A percentile compares a stretch with the other conserved stretches of the same genome.
These are phyloP conservation scores for Aurinia saxatilis DNA, from an alignment of 345 rosid genomes.

Conservation along the genomic window DNA sequence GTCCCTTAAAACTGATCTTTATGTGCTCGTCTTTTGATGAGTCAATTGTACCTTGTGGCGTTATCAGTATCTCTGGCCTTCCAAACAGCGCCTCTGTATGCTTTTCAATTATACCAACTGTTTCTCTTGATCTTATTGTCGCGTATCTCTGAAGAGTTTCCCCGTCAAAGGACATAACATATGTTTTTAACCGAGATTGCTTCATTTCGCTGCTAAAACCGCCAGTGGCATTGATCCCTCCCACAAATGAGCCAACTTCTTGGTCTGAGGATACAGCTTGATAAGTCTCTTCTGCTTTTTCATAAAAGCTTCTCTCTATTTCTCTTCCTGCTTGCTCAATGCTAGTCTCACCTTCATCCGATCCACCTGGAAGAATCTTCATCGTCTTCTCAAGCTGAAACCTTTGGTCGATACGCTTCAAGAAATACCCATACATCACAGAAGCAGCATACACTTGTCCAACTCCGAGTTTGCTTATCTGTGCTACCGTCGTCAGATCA, in stretches of 20 bases:
- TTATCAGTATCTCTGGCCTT: constrained; percentile 71
- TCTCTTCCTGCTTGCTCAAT: constrained; percentile 27
- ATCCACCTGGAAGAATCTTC: constrained; percentile 64
- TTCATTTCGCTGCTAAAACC: constrained; percentile 50
- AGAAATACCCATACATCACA: constrained; percentile 92
- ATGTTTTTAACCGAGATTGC: constrained; percentile 57
- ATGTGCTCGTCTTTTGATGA: constrained; percentile 60
- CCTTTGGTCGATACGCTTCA: constrained; percentile 88
- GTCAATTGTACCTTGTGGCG: constrained; percentile 71
- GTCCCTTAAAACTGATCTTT: constrained; percentile 71
- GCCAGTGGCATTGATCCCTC: constrained; percentile 41
- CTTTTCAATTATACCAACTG: constrained; percentile 87
- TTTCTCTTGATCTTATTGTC: constrained; percentile 82
- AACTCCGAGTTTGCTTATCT: constrained; percentile 77
- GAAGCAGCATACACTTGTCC: constrained; percentile 99
- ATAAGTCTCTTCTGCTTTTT: constrained; percentile 31
- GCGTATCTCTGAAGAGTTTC: constrained; percentile 88
- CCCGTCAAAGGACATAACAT: constrained; percentile 90
- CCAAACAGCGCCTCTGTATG: constrained; percentile 98
- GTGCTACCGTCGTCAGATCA: constrained; percentile 52
- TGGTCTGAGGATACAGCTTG: constrained; percentile 50
- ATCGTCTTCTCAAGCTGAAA: constrained; percentile 97
- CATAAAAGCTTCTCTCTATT: constrained; percentile 13
- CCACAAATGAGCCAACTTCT: constrained; percentile 51
- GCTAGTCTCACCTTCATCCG: constrained; percentile 31